Conservation (phyloP, 805 yeast genomes). For the Tetrapisispora iriomotensis region DNA sequence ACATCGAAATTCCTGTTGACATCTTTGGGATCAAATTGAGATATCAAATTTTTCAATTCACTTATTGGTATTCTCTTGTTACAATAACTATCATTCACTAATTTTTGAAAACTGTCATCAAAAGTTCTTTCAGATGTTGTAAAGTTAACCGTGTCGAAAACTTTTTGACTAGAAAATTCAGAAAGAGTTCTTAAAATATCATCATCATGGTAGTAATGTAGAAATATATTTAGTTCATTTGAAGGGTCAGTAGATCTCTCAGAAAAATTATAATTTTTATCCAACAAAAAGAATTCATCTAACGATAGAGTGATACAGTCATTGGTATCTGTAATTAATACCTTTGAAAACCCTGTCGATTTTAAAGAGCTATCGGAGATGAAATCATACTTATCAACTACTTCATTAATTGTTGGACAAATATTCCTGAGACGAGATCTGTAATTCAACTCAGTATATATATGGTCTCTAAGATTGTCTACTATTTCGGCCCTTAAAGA, state of each 20-base stretch:
- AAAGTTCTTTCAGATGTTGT: too few species aligned
- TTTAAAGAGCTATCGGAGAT: conserved; percentile 46
- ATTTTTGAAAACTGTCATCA: background rate
- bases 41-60: background rate
- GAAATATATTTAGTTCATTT: conserved; percentile 26
- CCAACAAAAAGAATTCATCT: conserved; percentile 22
- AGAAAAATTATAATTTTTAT: background rate
- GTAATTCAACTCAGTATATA: conserved; percentile 39
- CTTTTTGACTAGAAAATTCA: background rate
- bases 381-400: conserved; percentile 31
- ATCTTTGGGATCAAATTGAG: background rate
- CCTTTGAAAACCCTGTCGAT: conserved; percentile 45
- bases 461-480: too few species aligned
- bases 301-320: conserved; percentile 28
- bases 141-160: too few species aligned
- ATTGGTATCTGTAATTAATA: conserved; percentile 32
- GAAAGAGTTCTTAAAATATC: conserved; percentile 26
- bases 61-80: background rate
- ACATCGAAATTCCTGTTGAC: background rate
- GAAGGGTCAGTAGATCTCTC: background rate
- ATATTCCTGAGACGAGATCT: conserved; percentile 32
- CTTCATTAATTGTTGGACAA: conserved; percentile 28
- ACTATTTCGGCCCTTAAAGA: conserved; percentile 30
- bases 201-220: conserved; percentile 43
- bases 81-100: background rate